Conservation (phyloP, 371 early-diverging fungal genomes). For the Chytridium lagenaria region DNA sequence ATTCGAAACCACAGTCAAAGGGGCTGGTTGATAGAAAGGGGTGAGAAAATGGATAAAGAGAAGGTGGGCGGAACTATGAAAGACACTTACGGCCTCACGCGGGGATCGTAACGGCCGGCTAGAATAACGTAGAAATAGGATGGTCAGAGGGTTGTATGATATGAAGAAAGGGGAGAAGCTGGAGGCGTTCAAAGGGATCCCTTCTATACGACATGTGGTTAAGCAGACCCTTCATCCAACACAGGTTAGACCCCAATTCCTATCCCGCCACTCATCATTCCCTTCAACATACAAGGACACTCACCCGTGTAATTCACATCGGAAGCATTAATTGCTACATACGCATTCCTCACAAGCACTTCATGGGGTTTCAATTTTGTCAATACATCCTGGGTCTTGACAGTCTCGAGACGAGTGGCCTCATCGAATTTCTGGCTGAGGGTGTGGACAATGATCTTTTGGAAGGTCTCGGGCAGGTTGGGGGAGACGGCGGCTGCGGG, state of each 20-base stretch:
- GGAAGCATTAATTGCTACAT: slow-evolving; percentile 67
- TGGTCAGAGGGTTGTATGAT: not conserved
- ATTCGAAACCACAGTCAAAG: slow-evolving; percentile 68
- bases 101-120: slow-evolving; percentile 64
- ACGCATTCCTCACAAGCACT: slow-evolving; percentile 54
- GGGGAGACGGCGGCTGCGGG: not conserved
- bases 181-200: not conserved
- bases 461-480: slow-evolving; percentile 23
- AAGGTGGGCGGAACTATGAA: not conserved
- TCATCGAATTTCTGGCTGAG: slow-evolving; percentile 39
- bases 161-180: not conserved
- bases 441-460: slow-evolving; percentile 38
- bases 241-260: not conserved
- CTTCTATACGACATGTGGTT: no score
- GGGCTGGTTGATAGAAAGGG: slow-evolving; percentile 45
- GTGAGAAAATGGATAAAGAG: not conserved
- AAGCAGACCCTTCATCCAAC: no score
- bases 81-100: slow-evolving; percentile 58
- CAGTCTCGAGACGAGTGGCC: slow-evolving; percentile 40
- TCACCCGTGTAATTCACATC: slow-evolving; percentile 61
- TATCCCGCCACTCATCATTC: not conserved
- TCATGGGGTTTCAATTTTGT: slow-evolving; percentile 21
- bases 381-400: slow-evolving; percentile 8
- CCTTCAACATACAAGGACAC: not conserved
- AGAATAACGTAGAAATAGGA: not conserved